These are phyloP conservation scores for Mycena kentingensis DNA, from an alignment of 768 basidiomycete genomes.

Conservation along the genomic window DNA sequence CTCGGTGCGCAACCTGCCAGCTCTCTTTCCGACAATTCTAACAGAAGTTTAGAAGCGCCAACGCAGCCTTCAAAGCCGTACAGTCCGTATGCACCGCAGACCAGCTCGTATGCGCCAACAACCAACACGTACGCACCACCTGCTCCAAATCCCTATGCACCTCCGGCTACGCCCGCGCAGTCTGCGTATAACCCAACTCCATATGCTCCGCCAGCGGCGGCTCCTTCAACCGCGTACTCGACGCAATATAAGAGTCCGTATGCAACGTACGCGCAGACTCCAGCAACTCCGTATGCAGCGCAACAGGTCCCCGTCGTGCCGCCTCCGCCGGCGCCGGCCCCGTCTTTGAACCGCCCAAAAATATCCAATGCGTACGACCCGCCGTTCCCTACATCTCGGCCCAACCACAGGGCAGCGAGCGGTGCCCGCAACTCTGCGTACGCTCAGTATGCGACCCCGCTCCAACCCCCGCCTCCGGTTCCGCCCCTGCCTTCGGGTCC, in stretches of 20 bases:
- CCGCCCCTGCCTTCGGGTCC: conserved; percentile 6
- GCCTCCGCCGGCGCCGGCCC: conserved; percentile 40
- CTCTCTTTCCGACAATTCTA: neutral
- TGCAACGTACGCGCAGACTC: conserved; percentile 26
- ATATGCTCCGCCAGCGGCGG: conserved; percentile 22
- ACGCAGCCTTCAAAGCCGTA: conserved; percentile 6
- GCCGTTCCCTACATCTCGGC: conserved; percentile 58
- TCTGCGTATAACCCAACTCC: conserved; percentile 20
- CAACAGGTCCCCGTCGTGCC: conserved; percentile 30
- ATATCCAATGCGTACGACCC: conserved; percentile 76
- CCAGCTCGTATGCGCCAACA: conserved; percentile 11
- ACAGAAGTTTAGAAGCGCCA: neutral
- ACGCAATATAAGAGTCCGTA: conserved; percentile 25
- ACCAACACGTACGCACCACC: conserved; percentile 16
- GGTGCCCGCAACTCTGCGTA: conserved; percentile 31
- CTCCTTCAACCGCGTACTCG: conserved; percentile 31
- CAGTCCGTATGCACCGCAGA: conserved; percentile 11
- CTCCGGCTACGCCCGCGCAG: conserved; percentile 17
- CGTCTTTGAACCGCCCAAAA: conserved; percentile 62
- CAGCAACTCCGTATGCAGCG: conserved; percentile 22
- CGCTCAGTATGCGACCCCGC: conserved; percentile 23
- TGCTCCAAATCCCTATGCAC: conserved; percentile 40
- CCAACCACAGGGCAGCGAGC: conserved; percentile 33
- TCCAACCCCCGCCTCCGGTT: conserved; percentile 21
- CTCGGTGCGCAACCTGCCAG: neutral